Conservation (phyloP, 176 grass and related monocot species). For the Triticum dicoccoides region DNA sequence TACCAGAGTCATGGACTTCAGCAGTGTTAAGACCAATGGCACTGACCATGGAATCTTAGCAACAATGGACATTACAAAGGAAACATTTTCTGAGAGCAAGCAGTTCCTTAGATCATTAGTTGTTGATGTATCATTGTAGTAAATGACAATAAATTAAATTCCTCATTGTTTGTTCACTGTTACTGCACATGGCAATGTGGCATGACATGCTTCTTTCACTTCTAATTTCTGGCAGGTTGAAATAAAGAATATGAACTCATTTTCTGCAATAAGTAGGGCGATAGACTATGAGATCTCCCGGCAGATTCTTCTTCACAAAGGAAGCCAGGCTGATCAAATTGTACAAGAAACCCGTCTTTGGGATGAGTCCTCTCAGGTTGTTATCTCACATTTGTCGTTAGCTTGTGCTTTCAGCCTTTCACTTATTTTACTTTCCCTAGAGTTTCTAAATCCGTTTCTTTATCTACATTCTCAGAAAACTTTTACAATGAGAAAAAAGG, state of each 20-base stretch:
- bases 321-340: constrained; percentile 75
- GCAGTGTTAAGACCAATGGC: neutral
- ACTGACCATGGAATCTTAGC: neutral
- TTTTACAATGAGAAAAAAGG: constrained; percentile 94
- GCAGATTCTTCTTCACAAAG: constrained; percentile 80
- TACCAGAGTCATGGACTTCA: neutral
- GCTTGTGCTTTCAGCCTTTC: neutral
- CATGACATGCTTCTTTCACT: constrained; percentile 17
- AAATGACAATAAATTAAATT: neutral
- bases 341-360: constrained; percentile 95
- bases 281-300: constrained; percentile 28
- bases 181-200: neutral
- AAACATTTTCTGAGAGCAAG: neutral
- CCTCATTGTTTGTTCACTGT: neutral
- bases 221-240: constrained; percentile 9
- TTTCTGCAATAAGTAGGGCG: constrained; percentile 2
- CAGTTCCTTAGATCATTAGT: neutral
- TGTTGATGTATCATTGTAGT: neutral
- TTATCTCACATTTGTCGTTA: neutral
- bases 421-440: constrained; percentile 12
- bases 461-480: constrained; percentile 69
- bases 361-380: constrained; percentile 88
- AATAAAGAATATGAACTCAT: constrained; percentile 21
- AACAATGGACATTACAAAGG: neutral
- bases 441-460: constrained; percentile 23